Base-by-base conservation (phyloP, 192 early-diverging fungal species). In the Coemansia sp. region DNA sequence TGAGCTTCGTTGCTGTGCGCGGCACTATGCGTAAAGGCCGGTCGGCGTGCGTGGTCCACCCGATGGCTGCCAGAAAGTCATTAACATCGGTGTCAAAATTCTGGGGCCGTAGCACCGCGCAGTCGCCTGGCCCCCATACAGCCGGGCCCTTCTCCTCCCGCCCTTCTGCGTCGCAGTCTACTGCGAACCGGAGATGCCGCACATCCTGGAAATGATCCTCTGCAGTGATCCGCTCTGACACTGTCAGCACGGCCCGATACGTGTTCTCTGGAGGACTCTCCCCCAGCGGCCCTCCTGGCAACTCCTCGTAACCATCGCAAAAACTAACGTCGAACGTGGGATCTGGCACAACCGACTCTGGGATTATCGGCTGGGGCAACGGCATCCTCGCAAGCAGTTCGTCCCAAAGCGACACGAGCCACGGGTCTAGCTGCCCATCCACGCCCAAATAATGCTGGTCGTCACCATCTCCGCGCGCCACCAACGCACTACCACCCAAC, bases 381-480 rank as follows among this genome's bases (percentile, higher is more conserved):
- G 96, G 94, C 65, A 75, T 90, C 39, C 67, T 60, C 19, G 66
- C 56, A 46, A 91, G 81, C 22, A 95, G 63, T 6, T 68, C 77
- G 20, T 75, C 63, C 95, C 95, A 99, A 60, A 97, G 83, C 5
- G 67, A 68, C 14, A 83, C 70, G 31, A 94, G 74, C 97, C 97
- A 99, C 20, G 94, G 95, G 59, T 94, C 90, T 60, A 99, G 76
- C 31, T 86, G 88, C 25, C 94, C 94, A 67, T 99, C 97, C 17
- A 92, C 40, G 7, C 97, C 97, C 65, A 96, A 76, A 56, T 94
- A 94, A 69, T 99, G 95, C 76, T 97, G 95, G 80, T 98, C 97
- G 68, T 99, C 97, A 29, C 93, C 95, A 63, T 96, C 93, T 0
- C 94, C 96, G 24, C 92, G 82, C 15, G 68, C 61, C 29, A 89